Evolutionary conservation across 176 grass and related monocot species (phyloP).

Genomic region (Cocos nucifera): DNA sequence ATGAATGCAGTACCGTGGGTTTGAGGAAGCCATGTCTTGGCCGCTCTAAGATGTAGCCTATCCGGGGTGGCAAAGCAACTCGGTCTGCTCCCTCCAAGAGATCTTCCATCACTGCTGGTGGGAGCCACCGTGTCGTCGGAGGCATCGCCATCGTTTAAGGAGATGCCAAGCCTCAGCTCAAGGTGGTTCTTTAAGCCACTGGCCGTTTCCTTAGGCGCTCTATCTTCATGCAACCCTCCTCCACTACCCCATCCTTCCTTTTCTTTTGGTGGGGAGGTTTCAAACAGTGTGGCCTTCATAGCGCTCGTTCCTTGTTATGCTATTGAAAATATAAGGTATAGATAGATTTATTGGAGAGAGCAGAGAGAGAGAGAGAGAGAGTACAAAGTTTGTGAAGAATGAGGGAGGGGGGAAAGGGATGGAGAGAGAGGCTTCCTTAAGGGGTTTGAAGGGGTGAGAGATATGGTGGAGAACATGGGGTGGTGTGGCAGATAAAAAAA

Average conservation of each 20-base stretch:
- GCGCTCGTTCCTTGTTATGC: constrained; percentile 3
- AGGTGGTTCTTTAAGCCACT: constrained; percentile 35
- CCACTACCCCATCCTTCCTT: constrained; percentile 7
- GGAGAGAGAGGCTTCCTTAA: too few species aligned
- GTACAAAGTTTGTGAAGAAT: too few species aligned
- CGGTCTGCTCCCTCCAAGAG: neutral
- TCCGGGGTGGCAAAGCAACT: neutral
- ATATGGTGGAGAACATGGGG: constrained; percentile 14
- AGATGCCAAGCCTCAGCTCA: constrained; percentile 78
- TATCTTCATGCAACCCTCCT: neutral
- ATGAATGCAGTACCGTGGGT: constrained; percentile 43
- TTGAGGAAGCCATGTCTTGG: constrained; percentile 28
- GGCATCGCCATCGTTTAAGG: constrained; percentile 5
- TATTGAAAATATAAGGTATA: neutral
- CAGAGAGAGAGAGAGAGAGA: constrained; percentile 11
- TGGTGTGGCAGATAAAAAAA: neutral
- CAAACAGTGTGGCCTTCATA: constrained; percentile 53
- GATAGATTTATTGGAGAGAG: neutral
- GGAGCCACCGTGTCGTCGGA: neutral
- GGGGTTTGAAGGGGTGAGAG: constrained; percentile 5
- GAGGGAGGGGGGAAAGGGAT: too few species aligned
- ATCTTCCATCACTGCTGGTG: neutral
- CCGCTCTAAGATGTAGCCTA: neutral
- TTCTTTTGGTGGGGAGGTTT: constrained; percentile 26
- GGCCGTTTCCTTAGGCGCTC: constrained; percentile 13